These are phyloP conservation scores for Grosmannia serpens DNA, from an alignment of 2,329 filamentous ascomycete genomes.

Conservation along the genomic window DNA sequence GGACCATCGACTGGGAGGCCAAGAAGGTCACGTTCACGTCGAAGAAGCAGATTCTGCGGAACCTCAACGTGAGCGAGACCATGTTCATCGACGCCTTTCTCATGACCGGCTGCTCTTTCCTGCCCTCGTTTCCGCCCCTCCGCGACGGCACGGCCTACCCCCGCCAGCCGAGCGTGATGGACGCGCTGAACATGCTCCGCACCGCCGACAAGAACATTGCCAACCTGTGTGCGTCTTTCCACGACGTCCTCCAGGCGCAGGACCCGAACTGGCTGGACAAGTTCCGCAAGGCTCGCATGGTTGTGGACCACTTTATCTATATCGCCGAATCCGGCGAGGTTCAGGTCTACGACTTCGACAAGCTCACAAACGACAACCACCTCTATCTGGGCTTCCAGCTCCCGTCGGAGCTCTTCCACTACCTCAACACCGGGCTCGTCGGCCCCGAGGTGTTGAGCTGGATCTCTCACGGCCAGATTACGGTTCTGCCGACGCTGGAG, in stretches of 20 bases:
- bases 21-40: slow-evolving; percentile 50
- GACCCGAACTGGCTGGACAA: slow-evolving; percentile 71
- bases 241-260: slow-evolving; percentile 62
- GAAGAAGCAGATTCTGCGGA: slow-evolving; percentile 59
- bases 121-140: slow-evolving; percentile 69
- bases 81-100: slow-evolving; percentile 77
- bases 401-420: slow-evolving; percentile 82
- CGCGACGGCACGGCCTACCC: slow-evolving; percentile 45
- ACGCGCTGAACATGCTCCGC: slow-evolving; percentile 69
- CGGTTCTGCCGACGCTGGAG: slow-evolving; percentile 75
- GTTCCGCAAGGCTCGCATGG: slow-evolving; percentile 76
- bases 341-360: slow-evolving; percentile 59
- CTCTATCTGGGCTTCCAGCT: slow-evolving; percentile 84
- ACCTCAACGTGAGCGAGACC: slow-evolving; percentile 53
- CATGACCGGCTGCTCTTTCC: slow-evolving; percentile 70
- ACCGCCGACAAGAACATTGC: slow-evolving; percentile 58
- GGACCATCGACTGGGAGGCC: slow-evolving; percentile 54
- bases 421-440: slow-evolving; percentile 74
- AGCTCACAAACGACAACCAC: slow-evolving; percentile 72
- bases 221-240: slow-evolving; percentile 63
- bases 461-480: slow-evolving; percentile 68
- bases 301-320: slow-evolving; percentile 77
- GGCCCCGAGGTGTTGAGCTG: slow-evolving; percentile 69
- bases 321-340: slow-evolving; percentile 69
- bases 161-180: slow-evolving; percentile 52